Conservation (phyloP, 2,329 filamentous ascomycete genomes). For the Diaporthe sp. region DNA sequence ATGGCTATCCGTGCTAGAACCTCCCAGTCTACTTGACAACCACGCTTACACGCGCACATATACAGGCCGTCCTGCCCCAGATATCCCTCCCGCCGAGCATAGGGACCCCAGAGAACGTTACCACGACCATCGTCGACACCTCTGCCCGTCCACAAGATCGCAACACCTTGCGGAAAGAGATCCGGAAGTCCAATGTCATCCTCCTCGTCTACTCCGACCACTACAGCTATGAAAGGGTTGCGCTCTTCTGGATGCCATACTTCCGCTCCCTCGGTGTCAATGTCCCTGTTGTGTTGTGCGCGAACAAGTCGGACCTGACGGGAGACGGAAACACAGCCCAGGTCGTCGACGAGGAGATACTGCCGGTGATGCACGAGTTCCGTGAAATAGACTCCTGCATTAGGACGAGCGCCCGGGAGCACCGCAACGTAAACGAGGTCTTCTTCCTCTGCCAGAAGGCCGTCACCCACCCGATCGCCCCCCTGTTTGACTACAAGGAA, state of each 20-base stretch:
- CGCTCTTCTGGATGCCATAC: constrained; percentile 98
- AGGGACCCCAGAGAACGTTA: constrained; percentile 95
- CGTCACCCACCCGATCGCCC: constrained; percentile 95
- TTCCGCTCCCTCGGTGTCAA: constrained; percentile 98
- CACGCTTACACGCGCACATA: neutral
- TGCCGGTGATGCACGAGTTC: constrained; percentile 98
- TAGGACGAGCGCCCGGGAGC: constrained; percentile 89
- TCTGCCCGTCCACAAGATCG: constrained; percentile 95
- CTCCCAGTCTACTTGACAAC: no score
- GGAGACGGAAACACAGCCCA: constrained; percentile 81
- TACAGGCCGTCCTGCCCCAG: constrained; percentile 85
- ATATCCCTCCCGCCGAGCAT: constrained; percentile 95
- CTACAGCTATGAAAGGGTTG: constrained; percentile 98
- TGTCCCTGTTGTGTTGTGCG: constrained; percentile 94
- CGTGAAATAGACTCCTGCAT: constrained; percentile 99
- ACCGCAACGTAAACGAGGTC: constrained; percentile 93
- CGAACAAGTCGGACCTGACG: constrained; percentile 94
- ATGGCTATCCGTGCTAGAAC: no score
- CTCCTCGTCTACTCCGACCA: constrained; percentile 97
- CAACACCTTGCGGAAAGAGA: constrained; percentile 89
- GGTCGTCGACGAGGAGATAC: constrained; percentile 95
- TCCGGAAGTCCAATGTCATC: constrained; percentile 97
- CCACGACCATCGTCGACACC: constrained; percentile 97
- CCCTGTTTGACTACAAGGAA: constrained; percentile 97
- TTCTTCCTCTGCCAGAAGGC: constrained; percentile 99